Conservation (phyloP, 208 protist species). For the Leishmania guyanensis region DNA sequence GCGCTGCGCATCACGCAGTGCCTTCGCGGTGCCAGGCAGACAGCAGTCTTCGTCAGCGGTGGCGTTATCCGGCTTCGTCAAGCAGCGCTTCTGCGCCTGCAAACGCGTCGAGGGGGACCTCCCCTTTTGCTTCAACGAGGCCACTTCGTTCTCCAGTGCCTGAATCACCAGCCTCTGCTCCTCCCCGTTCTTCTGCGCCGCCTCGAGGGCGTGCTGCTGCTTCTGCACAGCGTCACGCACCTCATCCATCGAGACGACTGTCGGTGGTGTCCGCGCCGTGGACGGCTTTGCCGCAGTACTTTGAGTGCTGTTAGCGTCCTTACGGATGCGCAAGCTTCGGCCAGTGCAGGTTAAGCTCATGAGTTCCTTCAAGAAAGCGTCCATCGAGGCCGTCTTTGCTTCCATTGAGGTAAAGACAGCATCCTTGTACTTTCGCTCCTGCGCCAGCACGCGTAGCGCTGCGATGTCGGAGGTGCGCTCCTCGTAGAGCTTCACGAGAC, state of each 20-base stretch:
- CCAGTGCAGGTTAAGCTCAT: conserved; percentile 16
- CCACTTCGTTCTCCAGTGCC: conserved; percentile 35
- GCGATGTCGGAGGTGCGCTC: conserved; percentile 27
- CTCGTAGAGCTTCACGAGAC: conserved; percentile 32
- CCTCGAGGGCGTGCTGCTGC: conserved; percentile 26
- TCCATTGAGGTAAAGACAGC: conserved; percentile 24
- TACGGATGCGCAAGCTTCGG: conserved; percentile 26
- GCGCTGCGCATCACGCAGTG: conserved; percentile 31
- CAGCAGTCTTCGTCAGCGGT: conserved; percentile 15
- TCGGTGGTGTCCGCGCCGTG: background rate
- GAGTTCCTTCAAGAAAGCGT: conserved; percentile 43
- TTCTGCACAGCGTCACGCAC: conserved; percentile 49
- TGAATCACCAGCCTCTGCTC: conserved; percentile 26
- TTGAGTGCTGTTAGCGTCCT: conserved; percentile 14
- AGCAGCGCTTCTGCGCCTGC: conserved; percentile 12
- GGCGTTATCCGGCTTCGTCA: background rate
- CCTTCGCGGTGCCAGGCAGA: conserved; percentile 41
- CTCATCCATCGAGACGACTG: conserved; percentile 27
- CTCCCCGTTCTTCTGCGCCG: conserved; percentile 16
- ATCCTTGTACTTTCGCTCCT: conserved; percentile 42
- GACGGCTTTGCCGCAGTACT: background rate
- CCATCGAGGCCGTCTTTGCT: conserved; percentile 20
- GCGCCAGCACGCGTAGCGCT: conserved; percentile 22
- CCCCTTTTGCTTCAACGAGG: conserved; percentile 26
- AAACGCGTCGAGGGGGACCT: background rate